Conservation (phyloP, 371 early-diverging fungal species). For the Caulochytrium protostelioides region DNA sequence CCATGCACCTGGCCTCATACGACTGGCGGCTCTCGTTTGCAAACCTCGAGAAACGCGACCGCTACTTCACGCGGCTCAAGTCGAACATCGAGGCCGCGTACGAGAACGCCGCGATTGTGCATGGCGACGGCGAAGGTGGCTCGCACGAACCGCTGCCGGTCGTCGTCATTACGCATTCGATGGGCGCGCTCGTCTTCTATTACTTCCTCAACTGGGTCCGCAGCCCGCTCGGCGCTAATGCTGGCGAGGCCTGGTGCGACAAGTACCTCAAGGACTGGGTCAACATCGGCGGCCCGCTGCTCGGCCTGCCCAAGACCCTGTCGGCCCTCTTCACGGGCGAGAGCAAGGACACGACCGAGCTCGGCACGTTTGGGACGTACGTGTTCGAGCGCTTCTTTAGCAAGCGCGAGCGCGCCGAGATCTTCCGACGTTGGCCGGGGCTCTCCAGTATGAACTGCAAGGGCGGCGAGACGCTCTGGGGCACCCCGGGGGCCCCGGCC, state of each 20-base stretch:
- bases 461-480: slow-evolving; percentile 72
- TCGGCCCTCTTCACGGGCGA: slow-evolving; percentile 49
- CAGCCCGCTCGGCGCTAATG: slow-evolving; percentile 40
- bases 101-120: slow-evolving; percentile 43
- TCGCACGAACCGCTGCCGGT: slow-evolving; percentile 2
- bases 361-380: slow-evolving; percentile 51
- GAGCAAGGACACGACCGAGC: slow-evolving; percentile 64
- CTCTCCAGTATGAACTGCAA: slow-evolving; percentile 50
- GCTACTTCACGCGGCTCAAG: slow-evolving; percentile 61
- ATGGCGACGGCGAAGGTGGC: slow-evolving; percentile 20
- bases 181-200: slow-evolving; percentile 49
- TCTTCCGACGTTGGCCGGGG: slow-evolving; percentile 74
- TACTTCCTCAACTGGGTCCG: slow-evolving; percentile 89
- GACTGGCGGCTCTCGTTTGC: slow-evolving; percentile 76
- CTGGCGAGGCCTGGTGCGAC: slow-evolving; percentile 56
- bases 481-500: slow-evolving; percentile 8
- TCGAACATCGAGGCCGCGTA: slow-evolving; percentile 44
- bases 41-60: slow-evolving; percentile 69
- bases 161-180: slow-evolving; percentile 19
- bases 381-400: slow-evolving; percentile 70
- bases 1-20: slow-evolving; percentile 68
- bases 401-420: slow-evolving; percentile 41
- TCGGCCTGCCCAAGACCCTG: slow-evolving; percentile 72
- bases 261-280: slow-evolving; percentile 60
- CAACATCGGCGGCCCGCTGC: slow-evolving; percentile 67